A percentile compares a stretch with the other conserved stretches of the same genome.
phyloP scores from a whole-genome alignment of 371 early-diverging fungal genomes.

The Mortierella polycephala region DNA sequence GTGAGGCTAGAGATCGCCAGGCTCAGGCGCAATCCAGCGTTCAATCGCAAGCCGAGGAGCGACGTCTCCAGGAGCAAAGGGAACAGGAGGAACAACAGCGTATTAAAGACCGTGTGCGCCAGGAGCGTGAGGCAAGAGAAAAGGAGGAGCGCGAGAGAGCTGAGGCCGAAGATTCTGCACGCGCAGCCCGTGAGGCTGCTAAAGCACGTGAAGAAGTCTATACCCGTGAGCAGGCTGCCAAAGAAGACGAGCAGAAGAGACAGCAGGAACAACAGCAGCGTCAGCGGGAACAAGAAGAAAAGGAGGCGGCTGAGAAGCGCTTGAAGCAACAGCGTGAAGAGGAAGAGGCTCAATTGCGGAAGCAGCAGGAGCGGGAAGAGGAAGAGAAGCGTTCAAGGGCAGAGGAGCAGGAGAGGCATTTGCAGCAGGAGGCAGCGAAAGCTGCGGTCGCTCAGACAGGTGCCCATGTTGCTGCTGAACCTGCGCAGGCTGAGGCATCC shows the following conservation, averaged over 20 bases:
- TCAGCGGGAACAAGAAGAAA: slow-evolving; percentile 16
- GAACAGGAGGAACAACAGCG: slow-evolving; percentile 38
- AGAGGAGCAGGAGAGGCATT: slow-evolving; percentile 34
- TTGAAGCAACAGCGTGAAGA: slow-evolving; percentile 19
- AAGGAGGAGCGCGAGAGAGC: slow-evolving; percentile 44
- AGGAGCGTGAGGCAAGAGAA: slow-evolving; percentile 41
- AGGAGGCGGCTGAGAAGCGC: slow-evolving; percentile 8
- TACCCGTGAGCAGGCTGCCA: slow-evolving; percentile 32
- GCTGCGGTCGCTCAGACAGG: slow-evolving; percentile 23
- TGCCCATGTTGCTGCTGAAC: slow-evolving; percentile 6
- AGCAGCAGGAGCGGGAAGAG: slow-evolving; percentile 16
- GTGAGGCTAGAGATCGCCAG: slow-evolving; percentile 44
- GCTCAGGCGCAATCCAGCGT: slow-evolving; percentile 18
- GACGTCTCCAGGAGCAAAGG: slow-evolving; percentile 44
- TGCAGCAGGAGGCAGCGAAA: slow-evolving; percentile 35
- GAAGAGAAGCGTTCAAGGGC: slow-evolving; percentile 11
- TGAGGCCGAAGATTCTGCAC: slow-evolving; percentile 51
- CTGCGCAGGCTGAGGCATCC: slow-evolving; percentile 15
- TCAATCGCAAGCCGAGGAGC: slow-evolving; percentile 36
- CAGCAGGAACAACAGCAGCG: slow-evolving; percentile 24
- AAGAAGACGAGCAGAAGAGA: slow-evolving; percentile 41
- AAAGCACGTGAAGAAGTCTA: slow-evolving; percentile 29
- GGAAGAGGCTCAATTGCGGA: slow-evolving; percentile 32
- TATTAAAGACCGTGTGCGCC: slow-evolving; percentile 18
- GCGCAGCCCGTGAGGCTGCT: slow-evolving; percentile 44